A percentile compares a stretch with the other conserved stretches of the same genome.
phyloP scores from a whole-genome alignment of 2,329 filamentous ascomycete species.

The Ascomycota sp. region DNA sequence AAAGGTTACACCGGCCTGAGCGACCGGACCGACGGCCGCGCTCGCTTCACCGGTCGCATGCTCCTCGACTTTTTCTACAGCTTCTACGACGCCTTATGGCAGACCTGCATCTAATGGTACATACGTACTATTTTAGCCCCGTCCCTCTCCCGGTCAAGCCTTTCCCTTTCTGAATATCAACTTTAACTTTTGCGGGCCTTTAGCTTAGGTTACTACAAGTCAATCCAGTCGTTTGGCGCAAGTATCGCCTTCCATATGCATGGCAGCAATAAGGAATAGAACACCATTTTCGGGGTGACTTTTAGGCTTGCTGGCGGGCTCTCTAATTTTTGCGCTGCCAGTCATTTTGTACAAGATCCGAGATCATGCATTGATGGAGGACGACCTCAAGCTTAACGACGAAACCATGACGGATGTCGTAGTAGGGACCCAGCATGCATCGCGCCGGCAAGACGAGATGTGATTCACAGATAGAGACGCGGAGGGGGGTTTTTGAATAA shows the following conservation, averaged over 20 bases:
- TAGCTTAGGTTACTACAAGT: constrained; percentile 29
- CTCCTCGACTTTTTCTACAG: constrained; percentile 84
- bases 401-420: constrained; percentile 56
- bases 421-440: neutral
- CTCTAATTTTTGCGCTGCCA: constrained; percentile 56
- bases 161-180: neutral
- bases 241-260: constrained; percentile 25
- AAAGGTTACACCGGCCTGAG: constrained; percentile 6
- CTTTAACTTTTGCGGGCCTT: too few species aligned
- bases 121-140: constrained; percentile 35
- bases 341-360: constrained; percentile 62
- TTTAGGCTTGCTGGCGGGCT: constrained; percentile 66
- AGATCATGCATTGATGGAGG: constrained; percentile 61
- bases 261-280: constrained; percentile 28
- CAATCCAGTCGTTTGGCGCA: constrained; percentile 55
- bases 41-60: constrained; percentile 44
- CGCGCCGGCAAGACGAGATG: neutral
- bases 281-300: constrained; percentile 46
- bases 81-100: constrained; percentile 76
- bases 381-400: constrained; percentile 70
- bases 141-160: neutral
- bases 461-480: neutral
- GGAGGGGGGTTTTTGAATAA: neutral
- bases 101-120: constrained; percentile 82
- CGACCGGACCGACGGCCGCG: constrained; percentile 45